A percentile compares a stretch with the other conserved stretches of the same genome.
These are phyloP conservation scores for Colletotrichum cordylinicola DNA, from an alignment of 2,329 filamentous ascomycete genomes.

Conservation along the genomic window DNA sequence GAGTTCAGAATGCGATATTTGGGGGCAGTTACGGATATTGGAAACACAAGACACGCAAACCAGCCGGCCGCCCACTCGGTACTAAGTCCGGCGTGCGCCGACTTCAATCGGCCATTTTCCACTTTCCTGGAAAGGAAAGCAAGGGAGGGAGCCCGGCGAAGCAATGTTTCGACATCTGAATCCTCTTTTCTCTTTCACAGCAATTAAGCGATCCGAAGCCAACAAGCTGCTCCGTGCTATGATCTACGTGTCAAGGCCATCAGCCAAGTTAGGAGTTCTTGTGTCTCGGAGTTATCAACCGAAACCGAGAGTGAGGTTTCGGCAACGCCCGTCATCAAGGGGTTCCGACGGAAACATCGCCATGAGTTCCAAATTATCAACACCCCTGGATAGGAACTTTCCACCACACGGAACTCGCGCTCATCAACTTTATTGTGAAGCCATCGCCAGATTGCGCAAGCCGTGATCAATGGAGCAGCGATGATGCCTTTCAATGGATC, in stretches of 20 bases:
- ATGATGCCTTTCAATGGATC: background rate
- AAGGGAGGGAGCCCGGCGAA: background rate
- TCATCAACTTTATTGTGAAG: background rate
- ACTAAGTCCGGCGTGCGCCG: background rate
- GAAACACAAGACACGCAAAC: background rate
- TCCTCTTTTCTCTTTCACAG: background rate
- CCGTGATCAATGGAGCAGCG: background rate
- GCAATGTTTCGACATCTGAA: background rate
- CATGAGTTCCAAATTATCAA: background rate
- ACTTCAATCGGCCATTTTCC: background rate
- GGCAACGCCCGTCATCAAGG: background rate
- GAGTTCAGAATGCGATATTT: background rate
- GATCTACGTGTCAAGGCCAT: constrained; percentile 6
- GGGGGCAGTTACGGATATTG: background rate
- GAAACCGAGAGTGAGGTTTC: background rate
- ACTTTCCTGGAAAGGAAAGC: background rate
- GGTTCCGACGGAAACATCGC: background rate
- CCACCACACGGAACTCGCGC: background rate
- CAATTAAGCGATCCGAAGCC: background rate
- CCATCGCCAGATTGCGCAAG: background rate
- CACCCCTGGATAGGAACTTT: background rate
- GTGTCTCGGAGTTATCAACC: background rate
- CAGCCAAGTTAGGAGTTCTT: background rate
- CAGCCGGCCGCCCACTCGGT: background rate
- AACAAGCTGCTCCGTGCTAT: background rate